Evolutionary conservation across 2,329 filamentous ascomycete species (phyloP).

Genomic region (Aspergillus neotritici): DNA sequence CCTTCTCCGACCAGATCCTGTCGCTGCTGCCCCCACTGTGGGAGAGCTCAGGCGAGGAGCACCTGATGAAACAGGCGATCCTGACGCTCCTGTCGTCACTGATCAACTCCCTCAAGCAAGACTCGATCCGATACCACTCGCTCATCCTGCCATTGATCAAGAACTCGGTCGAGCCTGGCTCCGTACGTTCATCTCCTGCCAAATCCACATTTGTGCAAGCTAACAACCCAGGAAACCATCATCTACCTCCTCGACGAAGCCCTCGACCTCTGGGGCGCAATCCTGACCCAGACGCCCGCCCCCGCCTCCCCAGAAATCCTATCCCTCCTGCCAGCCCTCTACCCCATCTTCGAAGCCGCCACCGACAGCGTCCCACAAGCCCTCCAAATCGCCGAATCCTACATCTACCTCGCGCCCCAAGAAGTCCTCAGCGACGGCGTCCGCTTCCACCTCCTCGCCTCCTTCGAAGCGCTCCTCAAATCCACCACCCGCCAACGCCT

Average conservation of each 20-base stretch:
- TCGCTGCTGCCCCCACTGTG: constrained; percentile 73
- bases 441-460: constrained; percentile 32
- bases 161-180: constrained; percentile 70
- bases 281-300: constrained; percentile 61
- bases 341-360: constrained; percentile 62
- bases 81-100: constrained; percentile 78
- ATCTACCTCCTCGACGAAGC: constrained; percentile 87
- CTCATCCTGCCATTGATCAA: constrained; percentile 77
- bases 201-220: background rate
- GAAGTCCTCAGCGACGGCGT: constrained; percentile 39
- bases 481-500: constrained; percentile 36
- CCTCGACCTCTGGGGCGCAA: constrained; percentile 77
- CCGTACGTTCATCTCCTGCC: constrained; percentile 42
- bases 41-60: constrained; percentile 78
- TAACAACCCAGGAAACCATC: constrained; percentile 50
- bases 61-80: constrained; percentile 90
- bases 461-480: constrained; percentile 37
- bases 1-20: constrained; percentile 74
- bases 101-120: constrained; percentile 75
- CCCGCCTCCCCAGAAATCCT: constrained; percentile 58
- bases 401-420: constrained; percentile 59
- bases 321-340: constrained; percentile 55
- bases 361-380: constrained; percentile 58
- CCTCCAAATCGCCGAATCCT: constrained; percentile 62
- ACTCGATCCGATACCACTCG: constrained; percentile 70